Evolutionary conservation across 1,139 yeast species (phyloP).

Genomic region (Magnusiomyces magnusii): DNA sequence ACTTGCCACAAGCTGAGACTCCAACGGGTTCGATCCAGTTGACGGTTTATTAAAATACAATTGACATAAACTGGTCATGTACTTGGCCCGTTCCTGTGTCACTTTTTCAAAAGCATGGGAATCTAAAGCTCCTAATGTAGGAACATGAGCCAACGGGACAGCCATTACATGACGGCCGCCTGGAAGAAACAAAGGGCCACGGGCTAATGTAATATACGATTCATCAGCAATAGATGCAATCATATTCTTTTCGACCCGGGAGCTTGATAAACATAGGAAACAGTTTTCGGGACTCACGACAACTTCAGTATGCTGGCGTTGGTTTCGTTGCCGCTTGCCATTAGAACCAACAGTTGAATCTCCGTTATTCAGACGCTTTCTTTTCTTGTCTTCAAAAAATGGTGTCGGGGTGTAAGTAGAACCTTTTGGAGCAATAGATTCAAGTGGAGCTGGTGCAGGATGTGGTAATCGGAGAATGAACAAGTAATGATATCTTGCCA

Average conservation of each 20-base stretch:
- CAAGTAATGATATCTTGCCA: constrained; percentile 7
- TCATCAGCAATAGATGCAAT: constrained; percentile 63
- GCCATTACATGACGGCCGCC: constrained; percentile 59
- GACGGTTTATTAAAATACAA: not conserved
- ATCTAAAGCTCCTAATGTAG: constrained; percentile 34
- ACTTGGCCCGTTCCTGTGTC: constrained; percentile 17
- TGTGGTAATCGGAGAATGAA: not conserved
- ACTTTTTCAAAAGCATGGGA: constrained; percentile 18
- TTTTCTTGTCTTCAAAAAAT: not conserved
- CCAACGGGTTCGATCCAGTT: constrained; percentile 21
- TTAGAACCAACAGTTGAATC: not conserved
- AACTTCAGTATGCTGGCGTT: not conserved
- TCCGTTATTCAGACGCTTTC: not conserved
- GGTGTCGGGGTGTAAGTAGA: not conserved
- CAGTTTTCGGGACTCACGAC: constrained; percentile 37
- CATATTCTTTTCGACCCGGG: constrained; percentile 66
- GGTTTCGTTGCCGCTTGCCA: constrained; percentile 5
- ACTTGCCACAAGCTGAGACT: constrained; percentile 21
- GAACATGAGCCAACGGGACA: constrained; percentile 71
- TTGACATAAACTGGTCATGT: not conserved
- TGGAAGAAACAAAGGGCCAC: constrained; percentile 65
- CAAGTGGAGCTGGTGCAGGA: not conserved
- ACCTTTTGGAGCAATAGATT: not conserved
- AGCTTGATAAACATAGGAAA: constrained; percentile 79
- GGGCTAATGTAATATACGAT: constrained; percentile 69